Evolutionary conservation across 2,329 filamentous ascomycete species (phyloP).

Genomic region (Fusarium sp.): DNA sequence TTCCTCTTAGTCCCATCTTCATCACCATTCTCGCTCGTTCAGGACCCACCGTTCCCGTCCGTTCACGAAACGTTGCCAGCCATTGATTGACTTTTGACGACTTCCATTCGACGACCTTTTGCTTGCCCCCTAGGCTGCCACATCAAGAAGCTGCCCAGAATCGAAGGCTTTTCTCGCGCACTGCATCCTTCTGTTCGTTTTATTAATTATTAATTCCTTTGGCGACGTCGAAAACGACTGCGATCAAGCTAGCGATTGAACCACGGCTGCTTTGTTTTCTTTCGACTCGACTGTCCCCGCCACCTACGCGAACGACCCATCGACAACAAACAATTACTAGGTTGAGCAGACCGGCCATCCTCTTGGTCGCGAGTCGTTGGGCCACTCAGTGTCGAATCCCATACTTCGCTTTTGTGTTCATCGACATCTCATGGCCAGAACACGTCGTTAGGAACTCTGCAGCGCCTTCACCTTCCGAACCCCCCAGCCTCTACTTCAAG

Average conservation of each 20-base stretch:
- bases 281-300: slow-evolving; percentile 39
- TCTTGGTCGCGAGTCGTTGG: slow-evolving; percentile 13
- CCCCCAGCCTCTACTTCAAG: slow-evolving; percentile 14
- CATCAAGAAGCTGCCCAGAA: not conserved
- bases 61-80: slow-evolving; percentile 43
- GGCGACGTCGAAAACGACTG: slow-evolving; percentile 30
- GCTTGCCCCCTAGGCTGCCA: slow-evolving; percentile 17
- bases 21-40: slow-evolving; percentile 22
- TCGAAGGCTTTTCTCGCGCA: not conserved
- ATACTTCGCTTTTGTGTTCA: not conserved
- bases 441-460: slow-evolving; percentile 39
- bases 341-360: slow-evolving; percentile 7
- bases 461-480: slow-evolving; percentile 28
- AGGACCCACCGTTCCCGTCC: slow-evolving; percentile 41
- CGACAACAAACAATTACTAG: slow-evolving; percentile 34
- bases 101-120: slow-evolving; percentile 27
- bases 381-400: slow-evolving; percentile 11
- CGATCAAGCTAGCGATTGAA: slow-evolving; percentile 32
- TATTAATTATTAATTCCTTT: slow-evolving; percentile 41
- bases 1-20: slow-evolving; percentile 13
- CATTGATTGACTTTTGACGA: slow-evolving; percentile 36
- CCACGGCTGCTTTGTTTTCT: slow-evolving; percentile 46
- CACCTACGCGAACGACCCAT: slow-evolving; percentile 41
- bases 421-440: slow-evolving; percentile 45
- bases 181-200: slow-evolving; percentile 13